Percentiles rank a stretch among this genome's conserved stretches.
Evolutionary conservation across 768 basidiomycete genomes (phyloP).

Genomic region (Mycena venus): DNA sequence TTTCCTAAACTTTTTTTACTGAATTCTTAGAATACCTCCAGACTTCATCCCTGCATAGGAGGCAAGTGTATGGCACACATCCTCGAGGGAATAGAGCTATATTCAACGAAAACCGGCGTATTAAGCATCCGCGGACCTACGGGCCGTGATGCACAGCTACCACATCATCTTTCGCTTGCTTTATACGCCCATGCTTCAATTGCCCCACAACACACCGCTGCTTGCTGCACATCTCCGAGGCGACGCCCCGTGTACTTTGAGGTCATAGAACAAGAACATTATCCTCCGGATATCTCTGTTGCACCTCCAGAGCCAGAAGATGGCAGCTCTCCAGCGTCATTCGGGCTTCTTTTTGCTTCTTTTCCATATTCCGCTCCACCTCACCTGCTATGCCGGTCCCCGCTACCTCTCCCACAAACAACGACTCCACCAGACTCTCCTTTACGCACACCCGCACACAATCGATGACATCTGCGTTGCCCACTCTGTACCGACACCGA

Average conservation of each 20-base stretch:
- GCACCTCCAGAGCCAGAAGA: conserved; percentile 37
- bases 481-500: conserved; percentile 47
- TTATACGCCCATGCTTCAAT: conserved; percentile 56
- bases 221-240: conserved; percentile 64
- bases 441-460: conserved; percentile 36
- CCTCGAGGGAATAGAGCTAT: no score
- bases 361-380: conserved; percentile 53
- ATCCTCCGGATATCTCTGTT: conserved; percentile 28
- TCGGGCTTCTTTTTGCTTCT: conserved; percentile 68
- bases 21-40: no score
- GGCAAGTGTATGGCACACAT: no score
- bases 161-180: no score
- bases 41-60: no score
- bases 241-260: conserved; percentile 78
- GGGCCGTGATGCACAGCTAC: no score
- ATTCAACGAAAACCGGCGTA: no score
- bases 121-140: no score
- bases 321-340: conserved; percentile 43
- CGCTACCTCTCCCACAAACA: conserved; percentile 4
- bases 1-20: no score
- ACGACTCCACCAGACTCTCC: conserved; percentile 4
- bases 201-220: conserved; percentile 58
- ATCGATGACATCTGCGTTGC: conserved; percentile 32
- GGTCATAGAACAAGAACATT: conserved; percentile 50
- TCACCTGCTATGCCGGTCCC: conserved; percentile 34